These are phyloP conservation scores for Bullera alba DNA, from an alignment of 768 basidiomycete species.

Conservation along the genomic window DNA sequence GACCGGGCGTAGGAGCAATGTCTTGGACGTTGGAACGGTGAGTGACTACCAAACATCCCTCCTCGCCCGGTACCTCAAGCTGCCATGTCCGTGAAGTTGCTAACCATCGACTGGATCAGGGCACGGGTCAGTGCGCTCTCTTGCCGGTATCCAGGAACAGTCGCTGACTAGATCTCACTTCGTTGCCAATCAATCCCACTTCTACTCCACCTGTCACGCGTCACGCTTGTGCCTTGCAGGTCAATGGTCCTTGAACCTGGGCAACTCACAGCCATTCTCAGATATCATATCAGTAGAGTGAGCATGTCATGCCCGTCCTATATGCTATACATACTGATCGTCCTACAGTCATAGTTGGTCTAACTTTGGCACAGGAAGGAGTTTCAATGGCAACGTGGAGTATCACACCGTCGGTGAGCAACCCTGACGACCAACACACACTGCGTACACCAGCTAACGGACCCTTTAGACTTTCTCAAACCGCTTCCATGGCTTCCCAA, in stretches of 20 bases:
- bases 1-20: slow-evolving; percentile 21
- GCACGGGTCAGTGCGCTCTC: slow-evolving; percentile 12
- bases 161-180: background rate
- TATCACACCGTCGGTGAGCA: slow-evolving; percentile 25
- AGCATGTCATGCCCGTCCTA: slow-evolving; percentile 1
- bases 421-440: background rate
- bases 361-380: slow-evolving; percentile 1
- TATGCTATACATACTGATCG: background rate
- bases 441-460: background rate
- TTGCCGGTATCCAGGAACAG: no score
- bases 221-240: slow-evolving; percentile 9
- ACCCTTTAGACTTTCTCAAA: slow-evolving; percentile 21
- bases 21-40: slow-evolving; percentile 35
- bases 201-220: background rate
- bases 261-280: slow-evolving; percentile 19
- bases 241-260: slow-evolving; percentile 22
- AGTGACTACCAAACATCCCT: slow-evolving; percentile 7
- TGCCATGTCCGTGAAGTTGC: no score
- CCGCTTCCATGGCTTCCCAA: slow-evolving; percentile 23
- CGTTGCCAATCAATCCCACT: background rate
- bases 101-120: slow-evolving; percentile 6
- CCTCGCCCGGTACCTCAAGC: background rate
- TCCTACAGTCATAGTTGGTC: slow-evolving; percentile 30
- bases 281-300: slow-evolving; percentile 35
- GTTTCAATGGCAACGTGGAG: slow-evolving; percentile 34